Base-by-base conservation (phyloP, 768 basidiomycete genomes). In the Russula foetens region DNA sequence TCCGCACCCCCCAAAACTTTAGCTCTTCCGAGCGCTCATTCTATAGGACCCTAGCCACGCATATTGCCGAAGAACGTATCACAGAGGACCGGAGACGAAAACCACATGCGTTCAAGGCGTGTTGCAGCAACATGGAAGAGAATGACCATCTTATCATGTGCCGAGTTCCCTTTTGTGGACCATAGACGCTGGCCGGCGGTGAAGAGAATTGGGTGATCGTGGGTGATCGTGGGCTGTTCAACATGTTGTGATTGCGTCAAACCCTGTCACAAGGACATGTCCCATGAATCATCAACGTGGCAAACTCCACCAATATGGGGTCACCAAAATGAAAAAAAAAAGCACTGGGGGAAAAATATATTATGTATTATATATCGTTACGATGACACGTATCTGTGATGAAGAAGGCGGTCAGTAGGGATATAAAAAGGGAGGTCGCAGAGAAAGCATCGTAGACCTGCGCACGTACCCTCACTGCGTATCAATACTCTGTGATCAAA, bases 161-260 rank as follows among this genome's bases (percentile, higher is more conserved):
- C 43, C 38, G n/a, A 60, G 46, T 46, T 39, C 2, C 62, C 58
- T 47, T 50, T 66, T 66, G 47, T 28, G 58, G 47, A 38, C 17
- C 28, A 28, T 50, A 52, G 50, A 35, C 57, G 63, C 55, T 21
- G 21, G 31, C 21, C 17, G 15, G 53, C 47, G 45, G 50, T 62
- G 59, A 51, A 62, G 17, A 11, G 8, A 47, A 19, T 19, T 45
- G n/a, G 31, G 35, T 12, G 23, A 14, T 33, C 44, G 19, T 33
- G n/a, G n/a, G n/a, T n/a, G n/a, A n/a, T n/a, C n/a, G n/a, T 35
- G 51, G 39, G 23, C 46, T 35, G 51, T 48, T 41, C 51, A 51
- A 62, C 51, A 58, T 62, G 56, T 51, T 43, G 61, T 62, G 61
- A 62, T 62, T 58, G 61, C 61, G 61, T 58, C 61, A 53, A 62